Conservation (phyloP, 495 filamentous ascomycete species). For the Hypoxylon fuscum region DNA sequence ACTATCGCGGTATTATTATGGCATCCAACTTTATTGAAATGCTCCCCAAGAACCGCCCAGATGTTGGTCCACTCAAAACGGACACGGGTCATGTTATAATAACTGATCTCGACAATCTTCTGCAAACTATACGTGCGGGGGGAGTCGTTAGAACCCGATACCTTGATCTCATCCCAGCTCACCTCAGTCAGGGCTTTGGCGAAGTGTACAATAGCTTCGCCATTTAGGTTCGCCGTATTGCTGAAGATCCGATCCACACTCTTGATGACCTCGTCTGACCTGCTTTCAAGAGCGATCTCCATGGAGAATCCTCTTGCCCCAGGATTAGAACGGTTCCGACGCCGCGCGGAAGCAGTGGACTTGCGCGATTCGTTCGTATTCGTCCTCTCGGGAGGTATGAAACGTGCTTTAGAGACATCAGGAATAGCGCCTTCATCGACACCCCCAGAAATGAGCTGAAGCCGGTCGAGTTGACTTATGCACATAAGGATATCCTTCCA, state of each 20-base stretch:
- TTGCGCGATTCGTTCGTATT: conserved; percentile 66
- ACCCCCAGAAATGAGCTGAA: conserved; percentile 93
- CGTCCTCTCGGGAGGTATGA: conserved; percentile 63
- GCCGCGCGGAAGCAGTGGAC: conserved; percentile 70
- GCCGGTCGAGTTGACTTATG: conserved; percentile 92
- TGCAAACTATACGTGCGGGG: conserved; percentile 96
- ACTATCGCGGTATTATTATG: conserved; percentile 95
- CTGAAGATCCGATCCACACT: conserved; percentile 96
- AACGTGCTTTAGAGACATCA: conserved; percentile 87
- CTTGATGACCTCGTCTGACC: conserved; percentile 90
- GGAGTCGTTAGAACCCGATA: conserved; percentile 91
- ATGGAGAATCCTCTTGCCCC: conserved; percentile 74
- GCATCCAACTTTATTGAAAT: conserved; percentile 97
- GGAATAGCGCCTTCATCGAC: conserved; percentile 92
- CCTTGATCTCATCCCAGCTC: conserved; percentile 98
- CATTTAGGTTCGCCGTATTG: conserved; percentile 90
- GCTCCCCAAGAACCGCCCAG: conserved; percentile 93
- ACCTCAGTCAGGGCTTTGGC: conserved; percentile 92
- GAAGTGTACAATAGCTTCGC: conserved; percentile 97
- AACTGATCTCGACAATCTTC: conserved; percentile 97
- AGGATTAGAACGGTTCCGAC: conserved; percentile 72
- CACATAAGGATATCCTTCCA: conserved; percentile 97
- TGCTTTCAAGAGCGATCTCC: conserved; percentile 89
- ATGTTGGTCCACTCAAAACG: conserved; percentile 98
- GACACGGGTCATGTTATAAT: conserved; percentile 99